Base-by-base conservation (phyloP, 192 early-diverging fungal genomes). In the Cetraspora pellucida region DNA sequence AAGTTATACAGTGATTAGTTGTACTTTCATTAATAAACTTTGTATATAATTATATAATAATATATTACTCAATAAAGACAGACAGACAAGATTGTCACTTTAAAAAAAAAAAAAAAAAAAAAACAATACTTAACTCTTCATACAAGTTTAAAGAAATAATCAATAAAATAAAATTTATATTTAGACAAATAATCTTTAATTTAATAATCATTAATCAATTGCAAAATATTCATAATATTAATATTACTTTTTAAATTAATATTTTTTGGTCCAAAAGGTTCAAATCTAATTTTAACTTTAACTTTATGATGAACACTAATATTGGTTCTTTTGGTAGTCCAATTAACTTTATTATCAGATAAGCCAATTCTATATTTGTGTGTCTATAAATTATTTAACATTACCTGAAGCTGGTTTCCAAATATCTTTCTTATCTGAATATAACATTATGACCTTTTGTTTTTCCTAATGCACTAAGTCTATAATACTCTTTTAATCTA, bases 231-330 rank as follows among this genome's bases (percentile, higher is more conserved):
- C 27, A 21, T 45, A 50, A 70, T 70, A 70, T 70, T 70, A 19
- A 70, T 45, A 27, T 9, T 21, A 50, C 46, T 70, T 70, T 70
- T 45, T 8, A 70, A 70, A 70, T 70, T 70, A 49, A 70, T 27
- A 70, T 70, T 49, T 70, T 49, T 70, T 16, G 13, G 43, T 50
- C 68, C 68, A 2, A 46, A 70, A 70, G 21, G 21, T 70, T 45
- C 68, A 70, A 70, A 70, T 16, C 19, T 70, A 50, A 70, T 50
- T 45, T 70, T 70, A 37, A 66, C 28, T 66, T 66, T 31, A 70
- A 70, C 46, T 70, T 70, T 47, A 70, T 70, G 68, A 52, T 49
- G 49, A 10, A 70, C 68, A 50, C 49, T 70, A 70, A 70, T 70
- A 70, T 70, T 70, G 21, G 44, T 7, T 52, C 68, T 70, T 27